Conservation (phyloP, 2,329 filamentous ascomycete species). For the Arthrobotrys pseudoclavata region DNA sequence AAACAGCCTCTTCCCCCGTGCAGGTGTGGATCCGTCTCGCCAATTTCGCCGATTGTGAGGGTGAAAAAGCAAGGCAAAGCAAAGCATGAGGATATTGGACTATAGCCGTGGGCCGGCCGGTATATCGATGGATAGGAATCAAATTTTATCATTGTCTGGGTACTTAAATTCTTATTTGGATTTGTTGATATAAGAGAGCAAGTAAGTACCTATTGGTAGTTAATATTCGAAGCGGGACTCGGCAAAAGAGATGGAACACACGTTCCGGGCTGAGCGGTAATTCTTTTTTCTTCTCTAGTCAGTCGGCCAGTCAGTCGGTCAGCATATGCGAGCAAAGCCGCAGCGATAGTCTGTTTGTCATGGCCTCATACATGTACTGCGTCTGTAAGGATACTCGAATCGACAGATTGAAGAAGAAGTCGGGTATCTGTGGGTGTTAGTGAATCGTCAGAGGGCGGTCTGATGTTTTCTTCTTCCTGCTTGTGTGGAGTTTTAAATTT, state of each 20-base stretch:
- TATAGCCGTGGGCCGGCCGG: slow-evolving; percentile 20
- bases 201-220: not conserved
- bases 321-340: slow-evolving; percentile 13
- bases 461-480: slow-evolving; percentile 25
- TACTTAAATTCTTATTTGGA: not conserved
- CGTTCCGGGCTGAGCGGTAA: slow-evolving; percentile 34
- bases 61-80: slow-evolving; percentile 24
- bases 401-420: not conserved
- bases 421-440: slow-evolving; percentile 8
- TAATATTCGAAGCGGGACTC: slow-evolving; percentile 5
- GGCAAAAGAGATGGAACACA: slow-evolving; percentile 17
- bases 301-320: not conserved
- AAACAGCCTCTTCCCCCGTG: slow-evolving; percentile 24
- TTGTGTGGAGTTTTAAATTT: slow-evolving; percentile 10
- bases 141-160: not conserved
- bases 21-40: slow-evolving; percentile 48
- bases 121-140: not conserved
- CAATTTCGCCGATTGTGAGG: slow-evolving; percentile 51
- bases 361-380: not conserved
- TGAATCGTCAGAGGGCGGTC: not conserved
- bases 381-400: not conserved
- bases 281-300: slow-evolving; percentile 9
- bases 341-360: not conserved
- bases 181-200: not conserved
- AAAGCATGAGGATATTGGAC: not conserved